Conservation (phyloP, 805 yeast genomes). For the Barnettozyma pratensis region DNA sequence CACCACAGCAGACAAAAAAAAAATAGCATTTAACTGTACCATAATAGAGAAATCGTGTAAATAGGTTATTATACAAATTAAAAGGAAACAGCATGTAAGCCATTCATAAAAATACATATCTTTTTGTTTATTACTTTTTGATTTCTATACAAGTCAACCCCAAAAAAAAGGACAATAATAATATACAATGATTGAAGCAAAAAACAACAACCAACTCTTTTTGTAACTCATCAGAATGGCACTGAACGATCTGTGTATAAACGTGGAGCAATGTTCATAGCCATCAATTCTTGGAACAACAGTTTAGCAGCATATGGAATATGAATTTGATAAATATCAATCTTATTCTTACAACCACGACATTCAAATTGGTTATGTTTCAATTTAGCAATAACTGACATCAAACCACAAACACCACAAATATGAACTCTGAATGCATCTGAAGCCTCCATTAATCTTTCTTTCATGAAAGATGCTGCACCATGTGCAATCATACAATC, state of each 20-base stretch:
- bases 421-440: constrained; percentile 98
- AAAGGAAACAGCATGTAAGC: neutral
- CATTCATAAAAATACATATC: constrained; percentile 1
- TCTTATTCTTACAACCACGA: constrained; percentile 97
- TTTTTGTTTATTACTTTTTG: neutral
- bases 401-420: constrained; percentile 97
- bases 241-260: constrained; percentile 90
- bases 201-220: neutral
- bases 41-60: neutral
- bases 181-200: neutral
- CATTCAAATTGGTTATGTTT: constrained; percentile 98
- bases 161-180: neutral
- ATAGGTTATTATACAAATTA: neutral
- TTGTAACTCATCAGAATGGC: constrained; percentile 26
- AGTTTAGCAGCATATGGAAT: constrained; percentile 98
- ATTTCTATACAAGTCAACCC: neutral
- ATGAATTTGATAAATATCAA: constrained; percentile 95
- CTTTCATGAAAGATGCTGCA: constrained; percentile 97
- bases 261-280: constrained; percentile 98
- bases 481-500: constrained; percentile 99
- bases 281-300: constrained; percentile 98
- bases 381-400: constrained; percentile 95
- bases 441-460: constrained; percentile 97
- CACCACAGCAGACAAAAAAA: neutral
- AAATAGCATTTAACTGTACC: neutral